phyloP scores from a whole-genome alignment of 805 yeast species.

The Candida vartiovaarae region DNA sequence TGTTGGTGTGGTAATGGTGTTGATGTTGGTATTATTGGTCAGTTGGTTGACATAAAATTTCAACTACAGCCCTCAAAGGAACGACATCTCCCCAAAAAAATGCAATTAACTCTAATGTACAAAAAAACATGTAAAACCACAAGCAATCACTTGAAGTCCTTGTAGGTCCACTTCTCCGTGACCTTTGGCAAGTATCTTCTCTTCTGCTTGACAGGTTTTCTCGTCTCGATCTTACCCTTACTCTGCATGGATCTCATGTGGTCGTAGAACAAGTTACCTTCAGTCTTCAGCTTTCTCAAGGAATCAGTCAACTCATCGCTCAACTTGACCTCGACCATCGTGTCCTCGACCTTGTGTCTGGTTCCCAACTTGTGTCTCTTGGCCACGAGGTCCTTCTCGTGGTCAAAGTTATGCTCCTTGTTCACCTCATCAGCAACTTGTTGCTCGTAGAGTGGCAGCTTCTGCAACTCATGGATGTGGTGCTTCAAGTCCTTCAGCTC shows the following conservation, averaged over 20 bases:
- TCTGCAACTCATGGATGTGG: slow-evolving; percentile 53
- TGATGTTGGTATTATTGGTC: neutral
- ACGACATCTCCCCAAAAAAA: neutral
- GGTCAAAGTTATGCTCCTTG: slow-evolving; percentile 15
- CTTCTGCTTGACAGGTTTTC: slow-evolving; percentile 57
- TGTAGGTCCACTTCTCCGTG: slow-evolving; percentile 90
- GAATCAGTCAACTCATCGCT: slow-evolving; percentile 86
- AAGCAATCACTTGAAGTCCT: slow-evolving; percentile 58
- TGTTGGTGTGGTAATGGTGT: neutral
- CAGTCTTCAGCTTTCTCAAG: slow-evolving; percentile 78
- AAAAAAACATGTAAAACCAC: slow-evolving; percentile 8
- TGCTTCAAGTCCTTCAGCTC: slow-evolving; percentile 53
- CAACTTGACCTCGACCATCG: slow-evolving; percentile 65
- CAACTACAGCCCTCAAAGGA: neutral
- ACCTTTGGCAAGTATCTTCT: slow-evolving; percentile 66
- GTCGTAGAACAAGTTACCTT: slow-evolving; percentile 81
- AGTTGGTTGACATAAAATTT: neutral
- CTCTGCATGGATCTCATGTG: slow-evolving; percentile 77
- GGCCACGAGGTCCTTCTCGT: slow-evolving; percentile 11
- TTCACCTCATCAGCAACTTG: slow-evolving; percentile 22
- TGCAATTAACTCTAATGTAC: slow-evolving; percentile 2
- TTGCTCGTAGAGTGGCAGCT: slow-evolving; percentile 31
- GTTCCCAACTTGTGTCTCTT: slow-evolving; percentile 37
- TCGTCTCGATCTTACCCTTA: slow-evolving; percentile 79
- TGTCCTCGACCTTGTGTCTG: slow-evolving; percentile 39